A percentile compares a stretch with the other conserved stretches of the same genome.
phyloP scores from a whole-genome alignment of 345 rosid genomes.

The Theobroma cacao region DNA sequence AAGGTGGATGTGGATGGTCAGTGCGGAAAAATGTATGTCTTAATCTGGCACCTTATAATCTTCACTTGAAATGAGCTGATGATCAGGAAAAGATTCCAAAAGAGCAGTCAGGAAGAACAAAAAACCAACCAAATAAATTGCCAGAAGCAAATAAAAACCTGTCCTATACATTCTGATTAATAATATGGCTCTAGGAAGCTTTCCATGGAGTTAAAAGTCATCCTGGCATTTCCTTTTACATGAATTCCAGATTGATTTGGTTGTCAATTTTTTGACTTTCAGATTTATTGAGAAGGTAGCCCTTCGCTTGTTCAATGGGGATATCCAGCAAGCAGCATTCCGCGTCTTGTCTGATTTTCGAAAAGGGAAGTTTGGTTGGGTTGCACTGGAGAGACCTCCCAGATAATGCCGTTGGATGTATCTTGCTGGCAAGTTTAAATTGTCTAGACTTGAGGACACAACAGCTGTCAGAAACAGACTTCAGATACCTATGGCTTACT shows the following conservation, averaged over 20 bases:
- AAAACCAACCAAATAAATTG: not conserved
- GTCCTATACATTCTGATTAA: not conserved
- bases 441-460: not conserved
- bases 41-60: not conserved
- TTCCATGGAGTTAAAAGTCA: not conserved
- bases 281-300: constrained; percentile 82
- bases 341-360: constrained; percentile 84
- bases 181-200: not conserved
- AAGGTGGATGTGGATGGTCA: constrained; percentile 4
- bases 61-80: not conserved
- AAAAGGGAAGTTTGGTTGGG: constrained; percentile 80
- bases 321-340: constrained; percentile 77
- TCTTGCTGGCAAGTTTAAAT: not conserved
- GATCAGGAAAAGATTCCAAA: not conserved
- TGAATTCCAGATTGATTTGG: constrained; percentile 5
- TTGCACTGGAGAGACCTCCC: constrained; percentile 82
- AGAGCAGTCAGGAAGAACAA: not conserved
- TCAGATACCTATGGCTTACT: not conserved
- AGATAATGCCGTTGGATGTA: constrained; percentile 18
- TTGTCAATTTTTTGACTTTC: constrained; percentile 25
- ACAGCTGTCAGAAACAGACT: constrained; percentile 1
- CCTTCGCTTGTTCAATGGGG: constrained; percentile 74
- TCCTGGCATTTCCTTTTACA: not conserved
- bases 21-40: not conserved
- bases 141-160: not conserved